Evolutionary conservation across 805 yeast genomes (phyloP), one percentile per base, ranked within the genome.

Genomic region (Barnettozyma salicaria): DNA sequence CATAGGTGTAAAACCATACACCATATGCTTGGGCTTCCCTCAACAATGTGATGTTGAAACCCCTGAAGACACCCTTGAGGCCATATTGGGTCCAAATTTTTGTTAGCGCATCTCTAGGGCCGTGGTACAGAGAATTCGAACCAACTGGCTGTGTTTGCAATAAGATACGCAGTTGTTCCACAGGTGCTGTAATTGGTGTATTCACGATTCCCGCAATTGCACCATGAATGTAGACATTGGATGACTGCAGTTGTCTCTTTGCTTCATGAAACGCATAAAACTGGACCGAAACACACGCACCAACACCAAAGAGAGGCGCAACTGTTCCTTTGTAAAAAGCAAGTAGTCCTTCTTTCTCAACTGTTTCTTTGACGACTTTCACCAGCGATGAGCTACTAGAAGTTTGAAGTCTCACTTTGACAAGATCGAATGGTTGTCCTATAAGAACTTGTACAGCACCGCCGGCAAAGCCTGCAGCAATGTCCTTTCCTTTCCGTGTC

Each of bases 281-380:
- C 61, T 92, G 98, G 22, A 90, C 86, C 12, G 96, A 84, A 11
- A 92, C 97, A 68, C 97, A 89, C 1, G 95, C 95, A 34, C 98
- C 98, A 9, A 89, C 87, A 17, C 98, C 98, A 23, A 90, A 58
- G 47, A 90, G 68, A 13, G 98, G 98, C 3, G 97, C 88, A 43
- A 88, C 55, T 3, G 96, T 90, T 23, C 98, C 98, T 63, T 94
- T 79, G 60, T 90, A 90, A 54, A 90, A 87, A 0, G 94, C 98
- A 19, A 63, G 39, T 7, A 78, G 72, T 2, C 98, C 98, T 61
- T 92, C 98, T 41, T 83, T 80, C 32, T 70, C 68, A 32, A 92
- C 27, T 35, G 92, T 69, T 47, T 76, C 70, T 48, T 72, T 72
- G 17, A 89, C 74, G 5, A 84, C 95, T 50, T 86, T 90, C 34